A percentile compares a stretch with the other conserved stretches of the same genome.
Evolutionary conservation across 495 filamentous ascomycete genomes (phyloP).

Genomic region (Platismatia glauca): DNA sequence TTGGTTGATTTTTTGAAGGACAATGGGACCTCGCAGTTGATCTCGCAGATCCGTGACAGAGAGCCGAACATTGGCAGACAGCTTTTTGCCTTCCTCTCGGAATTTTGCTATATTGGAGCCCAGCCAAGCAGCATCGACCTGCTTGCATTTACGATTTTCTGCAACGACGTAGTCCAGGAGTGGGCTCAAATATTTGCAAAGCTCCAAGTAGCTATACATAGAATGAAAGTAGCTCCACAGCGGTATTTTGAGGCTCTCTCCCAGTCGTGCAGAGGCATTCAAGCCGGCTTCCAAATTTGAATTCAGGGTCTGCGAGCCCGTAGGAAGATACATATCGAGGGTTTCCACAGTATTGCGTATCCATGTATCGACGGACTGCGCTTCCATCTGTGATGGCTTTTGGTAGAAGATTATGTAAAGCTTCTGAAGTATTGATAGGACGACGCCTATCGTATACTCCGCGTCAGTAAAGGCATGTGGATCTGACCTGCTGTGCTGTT

Average conservation of each 20-base stretch:
- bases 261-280: slow-evolving; percentile 2
- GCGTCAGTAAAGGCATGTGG: background rate
- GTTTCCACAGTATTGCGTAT: background rate
- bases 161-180: slow-evolving; percentile 3
- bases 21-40: background rate
- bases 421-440: background rate
- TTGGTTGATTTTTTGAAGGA: background rate
- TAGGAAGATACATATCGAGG: background rate
- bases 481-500: background rate
- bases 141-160: slow-evolving; percentile 1
- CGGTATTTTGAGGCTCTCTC: background rate
- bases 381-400: background rate
- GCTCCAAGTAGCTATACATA: slow-evolving; percentile 7
- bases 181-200: slow-evolving; percentile 1
- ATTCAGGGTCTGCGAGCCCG: background rate
- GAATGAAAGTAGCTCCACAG: slow-evolving; percentile 9
- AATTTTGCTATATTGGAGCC: background rate
- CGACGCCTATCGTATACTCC: slow-evolving; percentile 1
- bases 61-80: background rate
- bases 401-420: background rate
- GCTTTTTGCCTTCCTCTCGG: background rate
- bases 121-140: slow-evolving; percentile 1
- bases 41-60: slow-evolving; percentile 3
- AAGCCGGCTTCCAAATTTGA: background rate
- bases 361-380: background rate